These are phyloP conservation scores for Nannochloris sp. DNA, from an alignment of 139 green algal genomes.

Conservation along the genomic window DNA sequence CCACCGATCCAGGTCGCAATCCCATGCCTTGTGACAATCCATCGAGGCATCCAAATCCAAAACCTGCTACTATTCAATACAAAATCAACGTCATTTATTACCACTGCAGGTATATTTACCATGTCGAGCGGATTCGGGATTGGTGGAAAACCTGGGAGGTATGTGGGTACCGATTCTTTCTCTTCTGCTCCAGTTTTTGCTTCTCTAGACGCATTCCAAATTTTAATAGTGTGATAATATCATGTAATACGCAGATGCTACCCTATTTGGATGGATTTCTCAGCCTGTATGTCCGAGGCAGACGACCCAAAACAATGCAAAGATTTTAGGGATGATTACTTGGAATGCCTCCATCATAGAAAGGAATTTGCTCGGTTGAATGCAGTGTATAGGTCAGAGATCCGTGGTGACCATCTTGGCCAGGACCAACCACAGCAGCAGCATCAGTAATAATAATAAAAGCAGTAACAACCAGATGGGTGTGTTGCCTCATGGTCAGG, in stretches of 20 bases:
- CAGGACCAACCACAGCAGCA: too few relatives aligned
- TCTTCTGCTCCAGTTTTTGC: not conserved
- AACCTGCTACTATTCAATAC: not conserved
- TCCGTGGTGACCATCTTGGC: not conserved
- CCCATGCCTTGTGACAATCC: too few relatives aligned
- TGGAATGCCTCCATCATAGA: conserved; percentile 62
- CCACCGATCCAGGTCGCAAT: too few relatives aligned
- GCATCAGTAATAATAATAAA: too few relatives aligned
- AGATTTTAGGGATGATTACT: conserved; percentile 50
- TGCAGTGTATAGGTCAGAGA: conserved; percentile 19
- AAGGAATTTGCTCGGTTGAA: conserved; percentile 43
- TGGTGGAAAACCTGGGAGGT: conserved; percentile 40
- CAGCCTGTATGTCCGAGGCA: conserved; percentile 53
- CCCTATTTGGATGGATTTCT: conserved; percentile 62
- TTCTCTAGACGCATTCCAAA: too few relatives aligned
- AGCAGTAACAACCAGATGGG: too few relatives aligned
- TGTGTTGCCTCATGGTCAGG: too few relatives aligned
- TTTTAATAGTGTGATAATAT: too few relatives aligned
- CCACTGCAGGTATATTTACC: too few relatives aligned
- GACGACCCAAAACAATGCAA: conserved; percentile 46
- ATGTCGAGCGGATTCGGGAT: conserved; percentile 48
- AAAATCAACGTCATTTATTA: too few relatives aligned
- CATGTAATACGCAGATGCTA: conserved; percentile 41
- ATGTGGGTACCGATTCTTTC: not conserved
- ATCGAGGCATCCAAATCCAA: too few relatives aligned